A percentile compares a stretch with the other conserved stretches of the same genome.
Conservation (phyloP, 306 rosid genomes). For the Castanospermum australe region DNA sequence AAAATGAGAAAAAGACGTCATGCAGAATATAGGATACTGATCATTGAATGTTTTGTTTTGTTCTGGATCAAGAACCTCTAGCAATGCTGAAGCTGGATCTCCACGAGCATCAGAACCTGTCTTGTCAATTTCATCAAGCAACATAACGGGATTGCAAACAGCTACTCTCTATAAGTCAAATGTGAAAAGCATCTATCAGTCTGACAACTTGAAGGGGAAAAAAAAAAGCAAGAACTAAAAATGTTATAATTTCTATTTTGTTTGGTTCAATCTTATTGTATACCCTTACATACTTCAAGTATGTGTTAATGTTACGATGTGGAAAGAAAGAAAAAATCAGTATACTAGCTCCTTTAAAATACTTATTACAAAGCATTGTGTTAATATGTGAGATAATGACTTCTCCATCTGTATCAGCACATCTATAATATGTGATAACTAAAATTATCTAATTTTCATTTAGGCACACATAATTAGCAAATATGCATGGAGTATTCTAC, state of each 20-base stretch:
- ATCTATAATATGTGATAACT: no score
- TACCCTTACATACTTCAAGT: constrained; percentile 6
- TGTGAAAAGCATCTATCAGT: constrained; percentile 26
- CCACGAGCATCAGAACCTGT: constrained; percentile 98
- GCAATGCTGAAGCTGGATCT: constrained; percentile 96
- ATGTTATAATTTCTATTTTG: background rate
- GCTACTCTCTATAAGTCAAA: constrained; percentile 61
- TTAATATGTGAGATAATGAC: background rate
- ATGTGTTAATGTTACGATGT: background rate
- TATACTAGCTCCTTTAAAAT: constrained; percentile 1
- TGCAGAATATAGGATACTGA: constrained; percentile 80
- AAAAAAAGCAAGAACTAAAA: background rate
- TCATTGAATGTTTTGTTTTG: constrained; percentile 93
- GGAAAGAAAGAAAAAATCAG: background rate
- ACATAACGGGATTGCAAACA: constrained; percentile 96
- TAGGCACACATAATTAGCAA: background rate
- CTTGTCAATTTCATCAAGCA: constrained; percentile 98
- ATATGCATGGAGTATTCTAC: background rate
- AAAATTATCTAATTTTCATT: background rate
- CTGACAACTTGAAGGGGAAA: background rate
- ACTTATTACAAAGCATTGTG: background rate
- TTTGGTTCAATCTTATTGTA: constrained; percentile 3
- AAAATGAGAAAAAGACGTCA: constrained; percentile 1
- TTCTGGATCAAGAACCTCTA: constrained; percentile 99
- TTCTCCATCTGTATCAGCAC: background rate